Base-by-base conservation (phyloP, 2,329 filamentous ascomycete genomes). In the Neobulgaria alba region DNA sequence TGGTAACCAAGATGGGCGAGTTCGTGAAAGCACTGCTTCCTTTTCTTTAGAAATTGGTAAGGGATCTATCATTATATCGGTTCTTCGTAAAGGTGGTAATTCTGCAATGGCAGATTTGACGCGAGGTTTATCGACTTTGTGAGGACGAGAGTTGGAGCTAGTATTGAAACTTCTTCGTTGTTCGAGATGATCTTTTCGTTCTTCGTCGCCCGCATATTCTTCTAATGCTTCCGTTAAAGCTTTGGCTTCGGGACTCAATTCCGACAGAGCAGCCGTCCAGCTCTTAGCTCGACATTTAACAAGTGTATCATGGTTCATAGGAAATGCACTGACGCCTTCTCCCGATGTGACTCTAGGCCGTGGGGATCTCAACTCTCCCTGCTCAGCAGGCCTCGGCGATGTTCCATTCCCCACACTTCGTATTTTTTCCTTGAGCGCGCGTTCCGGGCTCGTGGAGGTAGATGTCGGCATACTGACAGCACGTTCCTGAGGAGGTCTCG, bases 1-100 rank as follows among this genome's bases (percentile, higher is more conserved):
- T 1, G 86, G 85, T 2, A 92, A 67, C 86, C 86, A 92, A 1
- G 83, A 88, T 0, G 85, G 85, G 29, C 85, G 72, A 2, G 85
- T 92, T 14, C 86, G 73, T 17, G 83, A 87, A 16, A 92, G 68
- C 2, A 89, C 84, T 3, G 85, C 85, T 56, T 90, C 84, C 60
- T 92, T 92, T 63, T 92, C 85, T 60, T 85, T 88, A 33, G 85
- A 90, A 19, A 89, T 78, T 12, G 85, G 85, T 26, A 92, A 67
- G 3, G 85, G 85, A 54, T 92, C 85, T 46, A 90, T 86, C 74
- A 90, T 85, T 50, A 87, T 81, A 53, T 88, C 84, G 31, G 77
- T 80, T 52, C 54, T 50, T 39, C 58, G 48, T 16, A 61, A 38
- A 10, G 79, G 39, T 77, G 67, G 79, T 71, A 84, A 35, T 72